Evolutionary conservation across 179 eudicot species (phyloP).

Genomic region (Silene vulgaris): DNA sequence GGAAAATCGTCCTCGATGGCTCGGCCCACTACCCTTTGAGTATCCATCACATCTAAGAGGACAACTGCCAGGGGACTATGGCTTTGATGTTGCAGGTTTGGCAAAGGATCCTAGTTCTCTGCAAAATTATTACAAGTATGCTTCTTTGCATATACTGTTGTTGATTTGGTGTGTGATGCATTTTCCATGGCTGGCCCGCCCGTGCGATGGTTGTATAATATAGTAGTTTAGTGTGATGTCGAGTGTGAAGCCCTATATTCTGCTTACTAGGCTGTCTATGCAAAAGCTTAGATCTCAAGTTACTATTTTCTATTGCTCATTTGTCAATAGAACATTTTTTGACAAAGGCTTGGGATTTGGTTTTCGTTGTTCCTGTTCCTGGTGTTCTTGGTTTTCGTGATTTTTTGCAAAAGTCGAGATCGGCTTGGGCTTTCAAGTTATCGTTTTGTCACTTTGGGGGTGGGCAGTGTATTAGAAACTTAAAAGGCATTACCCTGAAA

Average conservation of each 20-base stretch:
- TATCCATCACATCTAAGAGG: conserved; percentile 83
- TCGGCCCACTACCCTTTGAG: conserved; percentile 78
- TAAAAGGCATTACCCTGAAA: background rate
- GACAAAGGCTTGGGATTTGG: background rate
- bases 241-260: background rate
- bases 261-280: background rate
- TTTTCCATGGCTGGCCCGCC: background rate
- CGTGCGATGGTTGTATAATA: background rate
- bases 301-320: background rate
- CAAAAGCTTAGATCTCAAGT: background rate
- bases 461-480: background rate
- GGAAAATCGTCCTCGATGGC: conserved; percentile 91
- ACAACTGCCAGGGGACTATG: conserved; percentile 92
- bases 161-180: background rate
- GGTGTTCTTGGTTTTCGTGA: no score
- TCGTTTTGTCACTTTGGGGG: no score
- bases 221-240: background rate
- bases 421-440: no score
- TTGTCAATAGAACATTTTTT: background rate
- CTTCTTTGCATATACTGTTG: conserved; percentile 17
- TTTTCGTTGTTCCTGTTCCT: no score
- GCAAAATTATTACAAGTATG: conserved; percentile 68
- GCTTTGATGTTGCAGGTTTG: conserved; percentile 86
- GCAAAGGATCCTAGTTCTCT: conserved; percentile 69
- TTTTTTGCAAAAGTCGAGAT: no score